Evolutionary conservation across 805 yeast species (phyloP), one percentile per base, ranked within the genome.

Genomic region (Saccharomycopsis javanensis): DNA sequence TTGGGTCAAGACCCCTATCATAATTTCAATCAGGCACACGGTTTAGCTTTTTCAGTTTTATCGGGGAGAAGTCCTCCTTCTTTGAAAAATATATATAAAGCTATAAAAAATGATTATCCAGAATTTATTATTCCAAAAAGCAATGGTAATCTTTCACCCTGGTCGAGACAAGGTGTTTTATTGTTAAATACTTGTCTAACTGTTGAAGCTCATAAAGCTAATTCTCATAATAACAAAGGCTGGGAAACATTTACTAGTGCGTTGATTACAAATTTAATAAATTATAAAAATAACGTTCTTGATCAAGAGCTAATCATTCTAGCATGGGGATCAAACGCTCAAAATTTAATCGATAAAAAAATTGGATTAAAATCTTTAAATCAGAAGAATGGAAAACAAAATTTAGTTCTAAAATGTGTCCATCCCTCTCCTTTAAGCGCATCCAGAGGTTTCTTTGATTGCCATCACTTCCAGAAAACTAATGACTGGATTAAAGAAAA

Each of bases 1-100:
- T 73, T 94, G 50, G 99, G 99, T 0, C 99, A 94, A 69, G 99
- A 94, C 68, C 99, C 99, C 0, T 94, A 94, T 68, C 99, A 94
- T 69, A 89, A 90, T 68, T 70, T 71, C 64, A 86, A 87, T 67
- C 99, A 94, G 69, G 99, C 99, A 0, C 99, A 94, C 66, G 99
- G 99, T 0, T 72, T 94, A 30, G 98, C 99, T 2, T 94, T 94
- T 64, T 86, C 95, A 20, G 98, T 94, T 1, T 34, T 55, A 11
- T 53, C 55, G 18, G 77, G 81, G 57, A 85, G 86, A 33, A 96
- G 96, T 1, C 98, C 99, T 0, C 94, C 95, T 1, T 89, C 97
- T 1, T 73, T 94, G 57, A 75, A 80, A 53, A 94, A 94, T 67
- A 94, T 94, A 57, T 94, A 85, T 74, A 92, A 89, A 66, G 83